Evolutionary conservation across 2,329 filamentous ascomycete genomes (phyloP).

Genomic region (Ilyonectria mors-panacis): DNA sequence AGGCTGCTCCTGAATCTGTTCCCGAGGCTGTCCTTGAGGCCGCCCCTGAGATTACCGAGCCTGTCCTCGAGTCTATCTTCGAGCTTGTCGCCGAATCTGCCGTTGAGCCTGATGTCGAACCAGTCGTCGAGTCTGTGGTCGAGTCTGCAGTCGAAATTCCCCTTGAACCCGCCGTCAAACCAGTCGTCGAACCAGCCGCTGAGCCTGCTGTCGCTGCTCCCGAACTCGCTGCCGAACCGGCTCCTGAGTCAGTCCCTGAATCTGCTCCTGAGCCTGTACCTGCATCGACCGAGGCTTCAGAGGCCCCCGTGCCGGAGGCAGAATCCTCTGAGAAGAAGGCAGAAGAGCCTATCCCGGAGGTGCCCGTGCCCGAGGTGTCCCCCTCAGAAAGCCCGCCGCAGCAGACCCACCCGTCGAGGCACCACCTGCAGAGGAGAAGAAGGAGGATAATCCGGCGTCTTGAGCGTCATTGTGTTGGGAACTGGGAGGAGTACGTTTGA

Average conservation of each 20-base stretch:
- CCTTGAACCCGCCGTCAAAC: background rate
- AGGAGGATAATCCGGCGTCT: slow-evolving; percentile 26
- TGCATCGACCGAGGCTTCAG: background rate
- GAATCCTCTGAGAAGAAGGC: background rate
- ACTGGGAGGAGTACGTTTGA: slow-evolving; percentile 7
- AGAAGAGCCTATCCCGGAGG: background rate
- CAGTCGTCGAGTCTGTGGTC: background rate
- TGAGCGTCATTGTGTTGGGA: slow-evolving; percentile 3
- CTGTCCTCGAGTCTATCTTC: background rate
- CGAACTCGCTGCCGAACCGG: background rate
- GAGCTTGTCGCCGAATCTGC: background rate
- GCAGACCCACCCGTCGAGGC: background rate
- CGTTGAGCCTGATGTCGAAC: slow-evolving; percentile 10
- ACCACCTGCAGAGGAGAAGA: slow-evolving; percentile 22
- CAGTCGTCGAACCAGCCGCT: background rate
- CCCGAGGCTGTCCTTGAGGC: background rate
- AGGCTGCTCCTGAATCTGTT: slow-evolving; percentile 19
- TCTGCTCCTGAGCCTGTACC: background rate
- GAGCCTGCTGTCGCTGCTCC: background rate
- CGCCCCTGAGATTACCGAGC: background rate
- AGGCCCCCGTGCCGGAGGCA: background rate
- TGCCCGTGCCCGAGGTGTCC: background rate
- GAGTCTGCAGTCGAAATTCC: background rate
- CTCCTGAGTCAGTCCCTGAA: background rate
- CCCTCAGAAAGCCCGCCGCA: background rate